A percentile compares a stretch with the other conserved stretches of the same genome.
Conservation (phyloP, 257 asterid genomes). For the Rubia yunnanensis region DNA sequence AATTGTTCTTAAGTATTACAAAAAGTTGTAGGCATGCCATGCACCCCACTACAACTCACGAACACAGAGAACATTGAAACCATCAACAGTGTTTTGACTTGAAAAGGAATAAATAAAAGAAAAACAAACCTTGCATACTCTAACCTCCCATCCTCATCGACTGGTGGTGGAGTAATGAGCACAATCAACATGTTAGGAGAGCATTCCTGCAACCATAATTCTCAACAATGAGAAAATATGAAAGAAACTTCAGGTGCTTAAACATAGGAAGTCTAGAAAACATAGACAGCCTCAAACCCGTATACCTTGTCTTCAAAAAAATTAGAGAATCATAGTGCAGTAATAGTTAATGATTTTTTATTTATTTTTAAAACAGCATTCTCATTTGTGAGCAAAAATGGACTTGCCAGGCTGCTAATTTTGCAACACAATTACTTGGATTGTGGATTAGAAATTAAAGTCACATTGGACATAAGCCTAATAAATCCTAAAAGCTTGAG, state of each 20-base stretch:
- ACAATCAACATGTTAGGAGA: slow-evolving; percentile 53
- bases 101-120: background rate
- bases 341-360: background rate
- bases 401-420: background rate
- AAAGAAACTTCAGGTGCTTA: background rate
- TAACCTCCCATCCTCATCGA: slow-evolving; percentile 66
- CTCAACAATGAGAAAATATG: slow-evolving; percentile 18
- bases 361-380: no score
- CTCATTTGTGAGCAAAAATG: background rate
- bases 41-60: background rate
- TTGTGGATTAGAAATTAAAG: background rate
- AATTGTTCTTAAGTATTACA: background rate
- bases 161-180: slow-evolving; percentile 83
- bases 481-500: background rate
- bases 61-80: background rate
- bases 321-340: background rate
- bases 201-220: slow-evolving; percentile 34
- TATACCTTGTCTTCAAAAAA: background rate
- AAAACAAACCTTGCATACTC: slow-evolving; percentile 56
- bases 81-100: background rate
- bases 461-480: background rate
- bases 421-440: no score
- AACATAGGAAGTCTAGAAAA: background rate
- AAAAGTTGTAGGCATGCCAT: background rate
- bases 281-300: background rate